These are phyloP conservation scores for Tylopilus sp. DNA, from an alignment of 1,284 basidiomycete genomes.

Conservation along the genomic window DNA sequence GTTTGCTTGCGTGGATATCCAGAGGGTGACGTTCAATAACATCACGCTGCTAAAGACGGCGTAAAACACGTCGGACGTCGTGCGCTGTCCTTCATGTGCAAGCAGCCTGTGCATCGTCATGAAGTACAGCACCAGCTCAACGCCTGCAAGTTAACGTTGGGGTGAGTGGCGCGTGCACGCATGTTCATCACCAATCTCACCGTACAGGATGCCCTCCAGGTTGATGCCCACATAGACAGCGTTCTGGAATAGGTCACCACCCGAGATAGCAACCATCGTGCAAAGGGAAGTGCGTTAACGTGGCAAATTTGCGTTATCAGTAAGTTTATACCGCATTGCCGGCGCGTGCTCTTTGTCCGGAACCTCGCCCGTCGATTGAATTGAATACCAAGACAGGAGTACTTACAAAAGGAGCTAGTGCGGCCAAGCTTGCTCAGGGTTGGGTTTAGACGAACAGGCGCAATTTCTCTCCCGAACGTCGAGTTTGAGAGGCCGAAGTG, in stretches of 20 bases:
- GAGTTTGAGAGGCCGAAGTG: too few relatives aligned
- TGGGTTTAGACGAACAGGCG: too few relatives aligned
- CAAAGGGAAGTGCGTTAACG: not conserved
- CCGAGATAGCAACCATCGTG: not conserved
- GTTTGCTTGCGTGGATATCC: conserved; percentile 14
- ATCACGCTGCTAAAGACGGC: conserved; percentile 23
- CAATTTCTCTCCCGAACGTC: too few relatives aligned
- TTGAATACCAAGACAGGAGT: not conserved
- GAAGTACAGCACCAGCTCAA: conserved; percentile 22
- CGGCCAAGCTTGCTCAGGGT: too few relatives aligned
- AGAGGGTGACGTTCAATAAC: conserved; percentile 17
- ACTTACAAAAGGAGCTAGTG: too few relatives aligned
- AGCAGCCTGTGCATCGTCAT: conserved; percentile 16
- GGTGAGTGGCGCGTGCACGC: too few relatives aligned
- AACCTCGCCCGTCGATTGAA: not conserved
- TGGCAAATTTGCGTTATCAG: not conserved
- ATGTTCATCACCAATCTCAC: conserved; percentile 1
- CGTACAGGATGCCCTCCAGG: conserved; percentile 19
- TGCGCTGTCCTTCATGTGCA: not conserved
- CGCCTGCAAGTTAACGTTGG: conserved; percentile 8
- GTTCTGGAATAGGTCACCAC: not conserved
- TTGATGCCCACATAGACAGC: conserved; percentile 15
- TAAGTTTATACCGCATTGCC: not conserved
- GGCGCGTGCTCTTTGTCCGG: not conserved
- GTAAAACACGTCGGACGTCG: conserved; percentile 19